phyloP scores from a whole-genome alignment of 352 stramenopile genomes.

The Pythium dissotocum region DNA sequence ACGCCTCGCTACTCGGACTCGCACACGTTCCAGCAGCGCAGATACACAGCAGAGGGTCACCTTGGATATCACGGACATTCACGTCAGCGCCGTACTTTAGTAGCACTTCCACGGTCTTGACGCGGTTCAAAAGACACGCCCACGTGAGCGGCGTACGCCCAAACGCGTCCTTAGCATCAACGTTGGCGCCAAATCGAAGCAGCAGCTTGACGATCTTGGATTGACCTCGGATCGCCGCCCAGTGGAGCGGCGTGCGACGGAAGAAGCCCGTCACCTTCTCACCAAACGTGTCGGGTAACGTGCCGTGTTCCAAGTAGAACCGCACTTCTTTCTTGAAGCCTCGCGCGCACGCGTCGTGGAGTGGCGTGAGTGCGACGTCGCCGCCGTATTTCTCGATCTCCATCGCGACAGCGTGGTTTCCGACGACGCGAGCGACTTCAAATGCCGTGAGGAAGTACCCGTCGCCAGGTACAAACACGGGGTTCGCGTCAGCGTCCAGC shows the following conservation, averaged over 20 bases:
- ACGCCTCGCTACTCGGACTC: slow-evolving; percentile 28
- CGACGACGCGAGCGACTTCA: slow-evolving; percentile 64
- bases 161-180: slow-evolving; percentile 68
- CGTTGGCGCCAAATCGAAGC: slow-evolving; percentile 51
- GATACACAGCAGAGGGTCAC: slow-evolving; percentile 67
- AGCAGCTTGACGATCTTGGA: slow-evolving; percentile 57
- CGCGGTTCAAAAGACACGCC: slow-evolving; percentile 73
- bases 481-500: slow-evolving; percentile 71
- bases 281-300: slow-evolving; percentile 59
- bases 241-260: slow-evolving; percentile 71
- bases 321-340: slow-evolving; percentile 57
- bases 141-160: slow-evolving; percentile 69
- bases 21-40: slow-evolving; percentile 47
- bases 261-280: slow-evolving; percentile 75
- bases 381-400: slow-evolving; percentile 80
- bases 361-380: slow-evolving; percentile 73
- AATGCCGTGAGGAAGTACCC: slow-evolving; percentile 69
- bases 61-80: slow-evolving; percentile 60
- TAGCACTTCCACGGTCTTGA: slow-evolving; percentile 55
- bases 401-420: slow-evolving; percentile 61
- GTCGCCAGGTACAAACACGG: slow-evolving; percentile 54
- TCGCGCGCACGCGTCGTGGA: slow-evolving; percentile 65
- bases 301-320: slow-evolving; percentile 72
- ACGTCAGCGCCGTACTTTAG: slow-evolving; percentile 56
- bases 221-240: slow-evolving; percentile 78